These are phyloP conservation scores for Aspergillus indologenus DNA, from an alignment of 495 filamentous ascomycete species.

Conservation along the genomic window DNA sequence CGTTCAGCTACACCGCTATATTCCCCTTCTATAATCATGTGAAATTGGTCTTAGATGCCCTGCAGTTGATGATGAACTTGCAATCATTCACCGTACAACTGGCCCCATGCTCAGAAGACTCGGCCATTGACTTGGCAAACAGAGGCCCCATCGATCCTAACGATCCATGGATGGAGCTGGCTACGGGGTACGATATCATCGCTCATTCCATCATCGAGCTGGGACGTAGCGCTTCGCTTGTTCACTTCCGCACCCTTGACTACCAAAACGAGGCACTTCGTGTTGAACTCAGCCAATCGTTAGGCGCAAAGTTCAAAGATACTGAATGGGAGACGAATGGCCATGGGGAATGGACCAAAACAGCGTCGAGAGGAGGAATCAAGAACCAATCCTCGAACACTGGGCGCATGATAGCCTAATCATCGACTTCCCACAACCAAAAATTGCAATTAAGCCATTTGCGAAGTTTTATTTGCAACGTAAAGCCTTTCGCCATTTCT, in stretches of 20 bases:
- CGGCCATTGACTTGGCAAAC: conserved; percentile 35
- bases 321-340: conserved; percentile 32
- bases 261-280: conserved; percentile 30
- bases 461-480: too few relatives aligned
- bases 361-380: background rate
- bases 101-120: conserved; percentile 30
- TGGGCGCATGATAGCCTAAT: background rate
- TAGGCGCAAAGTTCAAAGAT: conserved; percentile 24
- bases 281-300: conserved; percentile 23
- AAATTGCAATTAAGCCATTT: too few relatives aligned
- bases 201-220: conserved; percentile 29
- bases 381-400: background rate
- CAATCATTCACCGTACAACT: conserved; percentile 31
- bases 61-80: conserved; percentile 30
- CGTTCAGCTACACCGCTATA: conserved; percentile 40
- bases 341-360: conserved; percentile 25
- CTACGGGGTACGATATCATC: conserved; percentile 39
- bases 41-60: conserved; percentile 31
- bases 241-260: conserved; percentile 29
- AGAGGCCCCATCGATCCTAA: conserved; percentile 41
- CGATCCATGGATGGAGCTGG: conserved; percentile 46
- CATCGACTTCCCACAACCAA: too few relatives aligned
- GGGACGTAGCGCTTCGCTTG: conserved; percentile 16
- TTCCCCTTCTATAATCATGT: conserved; percentile 48
- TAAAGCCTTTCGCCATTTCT: too few relatives aligned